Base-by-base conservation (phyloP, 768 basidiomycete genomes). In the Phylloporus arenicola region DNA sequence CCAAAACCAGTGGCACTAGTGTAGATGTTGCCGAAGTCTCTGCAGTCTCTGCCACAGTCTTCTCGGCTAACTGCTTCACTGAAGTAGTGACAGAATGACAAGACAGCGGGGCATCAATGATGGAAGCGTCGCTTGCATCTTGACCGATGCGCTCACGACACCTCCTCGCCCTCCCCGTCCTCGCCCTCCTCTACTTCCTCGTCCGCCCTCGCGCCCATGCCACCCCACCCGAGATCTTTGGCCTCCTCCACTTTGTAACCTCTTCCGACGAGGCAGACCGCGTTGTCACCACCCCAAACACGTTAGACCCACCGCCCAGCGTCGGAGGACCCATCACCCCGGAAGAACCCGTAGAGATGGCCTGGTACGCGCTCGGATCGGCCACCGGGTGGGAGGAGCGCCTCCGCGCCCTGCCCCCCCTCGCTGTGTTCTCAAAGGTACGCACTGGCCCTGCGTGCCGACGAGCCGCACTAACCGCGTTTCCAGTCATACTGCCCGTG, bases 351-450 rank as follows among this genome's bases (percentile, higher is more conserved):
- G 60, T 87, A 8, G 70, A 75, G 13, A 60, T 84, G 63, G 58
- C 68, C 1, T 72, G 80, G 43, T 89, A 86, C 58, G 77, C 81
- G 14, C 74, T 75, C 30, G 74, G 77, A 4, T 54, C 64, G 4
- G 52, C 53, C 25, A 13, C 55, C 45, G 31, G 64, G 10, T 59
- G 64, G 64, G 40, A 49, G 2, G 48, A 68, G 52, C 71, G 78
- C 38, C 64, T 74, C 16, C 61, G 60, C 38, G 59, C 58, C 19
- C 57, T 89, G 42, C 70, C 77, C 57, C 88, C 88, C 2, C 67
- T 92, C 7, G 72, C 91, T 40, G 81, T 92, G 12, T 90, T 92
- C 59, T 90, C 88, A 74, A 92, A 92, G 75, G 86, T 84, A 48
- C 29, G 27, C 27, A 6, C 27, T 6, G 27, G 7, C 27, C 27